These are phyloP conservation scores for Salix suchowensis DNA, from an alignment of 345 rosid species.

Conservation along the genomic window DNA sequence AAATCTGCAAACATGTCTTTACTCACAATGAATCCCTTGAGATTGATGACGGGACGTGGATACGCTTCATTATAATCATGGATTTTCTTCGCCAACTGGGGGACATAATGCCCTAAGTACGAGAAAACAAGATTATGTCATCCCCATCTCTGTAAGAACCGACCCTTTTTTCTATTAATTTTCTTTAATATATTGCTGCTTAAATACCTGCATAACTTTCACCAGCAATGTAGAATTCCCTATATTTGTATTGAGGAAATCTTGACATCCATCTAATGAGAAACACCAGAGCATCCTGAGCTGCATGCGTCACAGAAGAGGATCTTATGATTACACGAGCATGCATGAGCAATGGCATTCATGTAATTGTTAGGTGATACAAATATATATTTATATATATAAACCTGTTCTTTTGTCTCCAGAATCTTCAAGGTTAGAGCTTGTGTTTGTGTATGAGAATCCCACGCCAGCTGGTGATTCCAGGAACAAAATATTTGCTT, in stretches of 20 bases:
- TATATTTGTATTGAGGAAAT: constrained; percentile 76
- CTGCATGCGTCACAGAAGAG: constrained; percentile 33
- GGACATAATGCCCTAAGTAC: constrained; percentile 76
- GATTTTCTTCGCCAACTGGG: constrained; percentile 81
- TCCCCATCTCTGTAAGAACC: not conserved
- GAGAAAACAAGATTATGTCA: not conserved
- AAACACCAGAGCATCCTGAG: constrained; percentile 71
- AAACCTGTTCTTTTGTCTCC: constrained; percentile 82
- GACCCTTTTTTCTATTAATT: too few species aligned
- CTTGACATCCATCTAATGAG: constrained; percentile 75
- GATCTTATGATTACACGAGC: not conserved
- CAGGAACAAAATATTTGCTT: constrained; percentile 79
- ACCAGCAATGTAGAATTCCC: constrained; percentile 82
- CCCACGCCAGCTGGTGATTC: constrained; percentile 98
- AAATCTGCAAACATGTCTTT: not conserved
- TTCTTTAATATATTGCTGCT: not conserved
- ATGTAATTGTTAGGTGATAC: not conserved
- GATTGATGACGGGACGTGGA: constrained; percentile 54
- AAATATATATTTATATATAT: too few species aligned
- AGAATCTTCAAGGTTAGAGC: constrained; percentile 54
- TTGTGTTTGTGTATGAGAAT: constrained; percentile 86
- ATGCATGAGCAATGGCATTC: not conserved
- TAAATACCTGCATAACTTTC: constrained; percentile 87
- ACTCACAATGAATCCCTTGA: constrained; percentile 85
- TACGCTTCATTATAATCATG: constrained; percentile 52